phyloP scores from a whole-genome alignment of 2,329 filamentous ascomycete species.

The Aspergillus japonicus region DNA sequence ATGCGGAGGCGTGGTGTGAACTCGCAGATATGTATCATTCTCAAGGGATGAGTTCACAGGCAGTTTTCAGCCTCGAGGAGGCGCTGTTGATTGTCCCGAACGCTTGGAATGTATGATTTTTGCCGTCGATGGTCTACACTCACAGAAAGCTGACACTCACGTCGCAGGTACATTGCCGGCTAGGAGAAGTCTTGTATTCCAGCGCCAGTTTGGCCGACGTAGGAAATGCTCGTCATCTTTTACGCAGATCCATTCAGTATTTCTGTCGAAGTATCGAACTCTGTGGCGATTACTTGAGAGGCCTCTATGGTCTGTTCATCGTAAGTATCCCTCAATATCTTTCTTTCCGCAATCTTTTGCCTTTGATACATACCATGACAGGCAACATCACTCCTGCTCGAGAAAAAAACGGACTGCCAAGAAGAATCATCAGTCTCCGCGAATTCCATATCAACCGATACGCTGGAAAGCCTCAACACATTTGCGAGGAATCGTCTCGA shows the following conservation, averaged over 20 bases:
- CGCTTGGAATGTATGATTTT: constrained; percentile 79
- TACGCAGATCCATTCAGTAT: constrained; percentile 74
- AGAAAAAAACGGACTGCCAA: constrained; percentile 16
- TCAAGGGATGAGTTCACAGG: constrained; percentile 76
- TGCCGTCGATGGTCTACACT: background rate
- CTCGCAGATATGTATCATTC: constrained; percentile 80
- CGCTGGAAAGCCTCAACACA: constrained; percentile 33
- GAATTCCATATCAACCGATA: constrained; percentile 22
- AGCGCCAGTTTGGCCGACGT: constrained; percentile 45
- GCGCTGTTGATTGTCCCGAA: constrained; percentile 83
- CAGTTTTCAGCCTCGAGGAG: constrained; percentile 86
- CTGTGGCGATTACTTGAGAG: constrained; percentile 87
- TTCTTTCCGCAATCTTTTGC: background rate
- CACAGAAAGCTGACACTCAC: constrained; percentile 7
- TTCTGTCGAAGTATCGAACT: constrained; percentile 91
- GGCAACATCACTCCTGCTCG: constrained; percentile 30
- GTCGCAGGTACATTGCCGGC: constrained; percentile 72
- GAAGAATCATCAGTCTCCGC: constrained; percentile 13
- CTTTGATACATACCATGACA: constrained; percentile 11
- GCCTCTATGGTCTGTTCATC: constrained; percentile 86
- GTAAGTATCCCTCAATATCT: constrained; percentile 46
- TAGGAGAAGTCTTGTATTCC: constrained; percentile 82
- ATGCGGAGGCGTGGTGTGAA: constrained; percentile 92
- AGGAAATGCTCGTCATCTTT: constrained; percentile 46
- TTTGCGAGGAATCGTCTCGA: constrained; percentile 39